Base-by-base conservation (phyloP, 23 red algal genomes). In the Rhodosorus marinus region DNA sequence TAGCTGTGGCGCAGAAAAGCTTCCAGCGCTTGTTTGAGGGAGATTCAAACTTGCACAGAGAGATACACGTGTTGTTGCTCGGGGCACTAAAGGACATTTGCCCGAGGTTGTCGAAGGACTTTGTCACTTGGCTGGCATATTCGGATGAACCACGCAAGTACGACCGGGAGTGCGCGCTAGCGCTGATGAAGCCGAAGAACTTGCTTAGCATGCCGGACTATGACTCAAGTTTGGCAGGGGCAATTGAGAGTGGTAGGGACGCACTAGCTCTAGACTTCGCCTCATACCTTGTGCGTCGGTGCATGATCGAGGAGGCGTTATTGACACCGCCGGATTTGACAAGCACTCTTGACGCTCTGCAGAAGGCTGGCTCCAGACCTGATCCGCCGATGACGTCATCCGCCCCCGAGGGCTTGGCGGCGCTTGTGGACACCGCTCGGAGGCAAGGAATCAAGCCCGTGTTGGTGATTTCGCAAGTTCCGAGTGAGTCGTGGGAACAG, bases 1-100 rank as follows among this genome's bases (percentile, higher is more conserved):
- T 84, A 62, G 67, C 74, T 19, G 59, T 92, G 0, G 83, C 83
- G 2, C 62, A 74, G 31, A 92, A 92, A 30, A 70, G 81, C 2
- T 92, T 92, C 33, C 61, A 74, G 55, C 51, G 66, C 8, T 43
- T 92, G 23, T 79, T 65, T 28, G 83, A 92, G 26, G 45, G 66
- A 8, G 65, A 79, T n/a, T 79, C 74, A 25, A 61, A 64, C 34
- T 50, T 92, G 26, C 56, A 80, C 52, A 51, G 66, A 27, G 73
- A 92, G 26, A 70, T 64, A 54, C 83, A 92, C 33, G 83, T 92
- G 21, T 42, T 66, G 15, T 57, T 92, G 19, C 36, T 92, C 8
- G 67, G 81, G 17, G 55, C 59, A 0, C 47, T 92, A 21, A 35
- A 61, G 14, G 83, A 92, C 29, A 46, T 58, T 27, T 79, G 59